These are phyloP conservation scores for Ascochyta koolunga DNA, from an alignment of 2,329 filamentous ascomycete species.

Conservation along the genomic window DNA sequence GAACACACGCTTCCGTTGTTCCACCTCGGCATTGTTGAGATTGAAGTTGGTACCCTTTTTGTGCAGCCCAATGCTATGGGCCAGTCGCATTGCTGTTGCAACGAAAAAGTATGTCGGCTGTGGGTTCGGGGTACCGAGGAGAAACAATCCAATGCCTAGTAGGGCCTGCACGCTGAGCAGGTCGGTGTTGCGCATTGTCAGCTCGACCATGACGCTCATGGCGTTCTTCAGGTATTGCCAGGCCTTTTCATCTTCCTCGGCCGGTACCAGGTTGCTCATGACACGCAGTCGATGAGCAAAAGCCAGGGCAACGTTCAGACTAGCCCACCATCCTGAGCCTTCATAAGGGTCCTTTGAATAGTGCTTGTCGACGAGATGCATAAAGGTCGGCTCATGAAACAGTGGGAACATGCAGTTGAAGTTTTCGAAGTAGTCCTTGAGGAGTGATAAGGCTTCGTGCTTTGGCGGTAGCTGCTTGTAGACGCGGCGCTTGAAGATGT, in stretches of 20 bases:
- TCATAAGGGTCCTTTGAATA: constrained; percentile 93
- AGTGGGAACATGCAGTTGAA: constrained; percentile 99
- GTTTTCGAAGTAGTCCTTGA: constrained; percentile 96
- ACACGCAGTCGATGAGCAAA: constrained; percentile 90
- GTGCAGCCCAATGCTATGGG: constrained; percentile 94
- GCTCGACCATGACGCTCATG: constrained; percentile 87
- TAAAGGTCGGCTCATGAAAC: constrained; percentile 97
- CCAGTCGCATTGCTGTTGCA: constrained; percentile 85
- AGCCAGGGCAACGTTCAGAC: constrained; percentile 90
- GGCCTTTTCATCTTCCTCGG: constrained; percentile 90
- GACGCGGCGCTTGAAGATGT: constrained; percentile 84
- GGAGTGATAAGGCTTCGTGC: constrained; percentile 82
- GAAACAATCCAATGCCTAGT: constrained; percentile 89
- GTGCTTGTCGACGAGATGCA: constrained; percentile 93
- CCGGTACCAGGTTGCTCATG: constrained; percentile 90
- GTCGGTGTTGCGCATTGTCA: constrained; percentile 96
- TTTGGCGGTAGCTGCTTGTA: constrained; percentile 85
- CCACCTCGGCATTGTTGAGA: constrained; percentile 89
- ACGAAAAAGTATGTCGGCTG: constrained; percentile 93
- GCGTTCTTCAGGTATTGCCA: constrained; percentile 98
- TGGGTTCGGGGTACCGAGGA: constrained; percentile 95
- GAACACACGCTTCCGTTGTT: constrained; percentile 82
- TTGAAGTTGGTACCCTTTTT: constrained; percentile 93
- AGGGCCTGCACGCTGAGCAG: constrained; percentile 92
- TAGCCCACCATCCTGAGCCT: constrained; percentile 98